These are phyloP conservation scores for Talaromyces liani DNA, from an alignment of 495 filamentous ascomycete genomes.

Conservation along the genomic window DNA sequence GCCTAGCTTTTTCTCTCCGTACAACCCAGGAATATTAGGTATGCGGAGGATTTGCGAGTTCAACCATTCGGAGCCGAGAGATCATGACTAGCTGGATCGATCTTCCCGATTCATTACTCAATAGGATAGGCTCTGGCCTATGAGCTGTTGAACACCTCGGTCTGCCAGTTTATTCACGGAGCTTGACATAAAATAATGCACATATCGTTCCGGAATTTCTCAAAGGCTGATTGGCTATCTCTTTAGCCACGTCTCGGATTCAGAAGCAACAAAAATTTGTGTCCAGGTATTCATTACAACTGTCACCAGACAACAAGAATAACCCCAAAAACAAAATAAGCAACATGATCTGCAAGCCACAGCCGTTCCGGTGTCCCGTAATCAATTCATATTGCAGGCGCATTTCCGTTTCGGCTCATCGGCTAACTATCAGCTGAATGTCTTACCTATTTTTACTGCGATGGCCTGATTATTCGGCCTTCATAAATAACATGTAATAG, in stretches of 20 bases:
- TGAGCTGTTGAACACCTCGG: background rate
- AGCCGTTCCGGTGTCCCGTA: background rate
- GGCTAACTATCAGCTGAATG: background rate
- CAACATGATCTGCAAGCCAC: background rate
- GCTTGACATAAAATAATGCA: background rate
- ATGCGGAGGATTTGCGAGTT: background rate
- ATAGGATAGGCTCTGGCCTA: background rate
- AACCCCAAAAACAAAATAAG: background rate
- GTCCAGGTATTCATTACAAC: background rate
- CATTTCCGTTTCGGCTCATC: background rate
- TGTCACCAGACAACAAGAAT: background rate
- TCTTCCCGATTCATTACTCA: background rate
- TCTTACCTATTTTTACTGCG: background rate
- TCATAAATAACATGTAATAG: background rate
- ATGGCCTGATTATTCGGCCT: background rate
- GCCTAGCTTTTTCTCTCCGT: background rate
- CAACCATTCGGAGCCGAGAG: background rate
- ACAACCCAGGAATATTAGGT: background rate
- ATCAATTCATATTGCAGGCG: background rate
- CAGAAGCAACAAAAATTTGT: background rate
- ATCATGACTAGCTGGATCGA: background rate
- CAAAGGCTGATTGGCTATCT: background rate
- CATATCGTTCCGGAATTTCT: background rate
- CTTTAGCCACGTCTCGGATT: background rate
- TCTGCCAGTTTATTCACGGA: background rate